These are phyloP conservation scores for Saccharomyces hybrid DNA, from an alignment of 1,139 yeast species.

Conservation along the genomic window DNA sequence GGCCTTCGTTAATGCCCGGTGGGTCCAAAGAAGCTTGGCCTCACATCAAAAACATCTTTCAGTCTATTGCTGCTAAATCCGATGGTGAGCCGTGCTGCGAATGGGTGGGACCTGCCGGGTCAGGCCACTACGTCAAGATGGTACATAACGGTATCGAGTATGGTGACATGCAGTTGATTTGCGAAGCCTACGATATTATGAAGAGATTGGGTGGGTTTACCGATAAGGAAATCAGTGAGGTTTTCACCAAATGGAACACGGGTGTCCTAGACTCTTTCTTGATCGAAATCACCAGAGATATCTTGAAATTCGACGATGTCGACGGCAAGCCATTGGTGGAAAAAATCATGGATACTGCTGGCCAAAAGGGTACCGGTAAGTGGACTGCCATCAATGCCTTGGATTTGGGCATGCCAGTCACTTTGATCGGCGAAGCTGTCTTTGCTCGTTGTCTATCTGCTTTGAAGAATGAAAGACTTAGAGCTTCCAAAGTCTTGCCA, in stretches of 20 bases:
- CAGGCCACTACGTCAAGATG: constrained; percentile 99
- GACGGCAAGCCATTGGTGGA: constrained; percentile 92
- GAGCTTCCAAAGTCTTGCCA: constrained; percentile 67
- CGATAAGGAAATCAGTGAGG: constrained; percentile 90
- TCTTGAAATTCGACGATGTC: constrained; percentile 75
- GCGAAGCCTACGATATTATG: constrained; percentile 95
- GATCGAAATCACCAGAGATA: constrained; percentile 94
- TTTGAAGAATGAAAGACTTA: constrained; percentile 79
- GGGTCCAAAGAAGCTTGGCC: constrained; percentile 99
- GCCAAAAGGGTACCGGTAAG: constrained; percentile 99
- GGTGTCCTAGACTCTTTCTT: constrained; percentile 97
- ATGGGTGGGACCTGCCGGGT: constrained; percentile 99
- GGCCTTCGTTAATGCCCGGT: constrained; percentile 99
- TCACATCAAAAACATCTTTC: constrained; percentile 93
- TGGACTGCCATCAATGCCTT: constrained; percentile 99
- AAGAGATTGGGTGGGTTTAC: constrained; percentile 89
- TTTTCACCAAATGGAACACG: constrained; percentile 88
- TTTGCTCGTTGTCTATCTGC: constrained; percentile 95
- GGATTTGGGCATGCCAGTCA: constrained; percentile 97
- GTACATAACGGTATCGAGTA: constrained; percentile 99
- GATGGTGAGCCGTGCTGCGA: constrained; percentile 99
- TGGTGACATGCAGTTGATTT: constrained; percentile 99
- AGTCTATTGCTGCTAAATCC: constrained; percentile 88
- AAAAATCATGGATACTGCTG: constrained; percentile 94
- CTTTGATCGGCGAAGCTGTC: constrained; percentile 97